Base-by-base conservation (phyloP, 1,284 basidiomycete genomes). In the Porphyrellus sp. region DNA sequence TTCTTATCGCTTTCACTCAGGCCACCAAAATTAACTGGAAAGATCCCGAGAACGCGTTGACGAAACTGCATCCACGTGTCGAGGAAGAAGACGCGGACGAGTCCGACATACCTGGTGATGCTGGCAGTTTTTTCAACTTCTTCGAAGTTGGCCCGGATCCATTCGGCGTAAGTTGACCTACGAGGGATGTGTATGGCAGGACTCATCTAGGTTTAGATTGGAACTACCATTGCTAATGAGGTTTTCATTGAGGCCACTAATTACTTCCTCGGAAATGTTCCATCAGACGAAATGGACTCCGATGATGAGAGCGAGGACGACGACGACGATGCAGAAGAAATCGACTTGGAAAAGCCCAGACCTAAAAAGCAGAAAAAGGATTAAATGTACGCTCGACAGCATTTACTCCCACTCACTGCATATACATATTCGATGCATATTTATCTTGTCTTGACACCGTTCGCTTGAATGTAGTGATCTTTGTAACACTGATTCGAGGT, bases 81-180 rank as follows among this genome's bases (percentile, higher is more conserved):
- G 61, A 65, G 27, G 79, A 78, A 50, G 83, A 83, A 24, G 61
- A 69, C 15, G 49, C 71, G 23, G 72, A 70, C 42, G 74, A 83
- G 15, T 77, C 81, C 21, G 81, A 84, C 42, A 61, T 78, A 46
- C 72, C 77, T 46, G 74, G 76, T 27, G 91, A 92, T 52, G 73
- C 79, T 43, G 91, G 92, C 51, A 90, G 85, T 64, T 92, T 94
- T 76, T 94, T 94, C 80, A 90, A 91, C 72, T 86, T 85, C 63
- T 93, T 94, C 60, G 90, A 89, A 69, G 68, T 78, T 51, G 75
- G 76, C 16, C 66, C 74, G 27, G 89, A 91, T 63, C 77, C 79
- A 11, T 79, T 75, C 55, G 86, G 89, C 59, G 88, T 89, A 61
- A 71, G 85, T 77, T 46, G 43, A n/a, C 18, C 25, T 35, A 2